Evolutionary conservation across 345 rosid species (phyloP).

Genomic region (Isatis tinctoria): DNA sequence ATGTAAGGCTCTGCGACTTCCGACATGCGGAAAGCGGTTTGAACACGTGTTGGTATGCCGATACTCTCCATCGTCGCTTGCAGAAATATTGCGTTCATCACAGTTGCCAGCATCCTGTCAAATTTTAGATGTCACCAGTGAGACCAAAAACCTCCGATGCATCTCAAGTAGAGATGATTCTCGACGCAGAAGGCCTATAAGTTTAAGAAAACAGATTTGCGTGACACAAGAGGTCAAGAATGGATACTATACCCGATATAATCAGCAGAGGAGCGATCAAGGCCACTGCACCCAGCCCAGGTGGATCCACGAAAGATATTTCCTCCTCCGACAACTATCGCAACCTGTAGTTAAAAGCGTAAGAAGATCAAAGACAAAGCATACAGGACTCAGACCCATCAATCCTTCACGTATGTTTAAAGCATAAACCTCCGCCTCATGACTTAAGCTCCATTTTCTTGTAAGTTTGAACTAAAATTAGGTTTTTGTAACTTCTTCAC

Average conservation of each 20-base stretch:
- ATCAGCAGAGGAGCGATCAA: slow-evolving; percentile 97
- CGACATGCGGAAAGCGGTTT: slow-evolving; percentile 94
- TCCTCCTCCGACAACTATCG: slow-evolving; percentile 95
- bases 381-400: slow-evolving; percentile 7
- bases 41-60: slow-evolving; percentile 92
- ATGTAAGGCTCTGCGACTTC: slow-evolving; percentile 98
- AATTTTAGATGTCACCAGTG: slow-evolving; percentile 6
- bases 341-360: slow-evolving; percentile 48
- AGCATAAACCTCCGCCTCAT: background rate
- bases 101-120: slow-evolving; percentile 89
- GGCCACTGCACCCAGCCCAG: slow-evolving; percentile 95
- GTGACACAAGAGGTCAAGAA: background rate
- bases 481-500: background rate
- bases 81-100: slow-evolving; percentile 93
- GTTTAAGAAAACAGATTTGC: background rate
- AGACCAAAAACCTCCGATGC: background rate
- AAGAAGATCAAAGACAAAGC: background rate
- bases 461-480: background rate
- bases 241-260: slow-evolving; percentile 65
- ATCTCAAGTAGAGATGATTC: too few relatives aligned
- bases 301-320: slow-evolving; percentile 92
- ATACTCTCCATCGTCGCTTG: slow-evolving; percentile 98
- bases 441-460: background rate
- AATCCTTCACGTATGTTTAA: background rate
- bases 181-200: too few relatives aligned